Evolutionary conservation across 345 rosid species (phyloP), one percentile per base, ranked within the genome.

Genomic region (Bruguiera sexangula): DNA sequence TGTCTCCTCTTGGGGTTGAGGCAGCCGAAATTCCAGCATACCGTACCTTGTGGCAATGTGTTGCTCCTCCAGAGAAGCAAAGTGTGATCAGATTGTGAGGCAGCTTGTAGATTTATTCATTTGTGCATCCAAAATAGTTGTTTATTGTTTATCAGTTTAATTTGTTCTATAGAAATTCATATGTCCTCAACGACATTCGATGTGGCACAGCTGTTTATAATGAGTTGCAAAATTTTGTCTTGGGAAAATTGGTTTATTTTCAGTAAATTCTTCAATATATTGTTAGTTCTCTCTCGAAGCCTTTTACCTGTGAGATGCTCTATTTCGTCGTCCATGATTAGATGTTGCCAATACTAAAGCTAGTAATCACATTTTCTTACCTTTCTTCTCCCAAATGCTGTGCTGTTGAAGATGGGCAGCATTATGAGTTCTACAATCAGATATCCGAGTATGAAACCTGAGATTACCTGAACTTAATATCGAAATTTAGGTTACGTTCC

Each of bases 31-130:
- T 92, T 43, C 79, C 86, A 4, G 76, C 92, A n/a, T 92, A 82
- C 68, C 67, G 83, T 64, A 90, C 97, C 67, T 75, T 96, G 27
- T 92, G 99, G 99, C 94, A 83, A 62, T 88, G 96, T 34, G 99
- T 92, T 43, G 97, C 99, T 64, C 97, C 98, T 57, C 72, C 81
- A 3, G 93, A 92, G 72, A 82, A 85, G 85, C 87, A 81, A 74
- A 80, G 75, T 69, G 51, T 31, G 62, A 79, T 89, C 18, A 79
- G 50, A 19, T 82, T 87, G 63, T 87, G 74, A 48, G 8, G n/a
- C 53, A 64, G 65, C 31, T 48, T 32, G 66, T 72, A 19, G 66
- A 36, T 43, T 37, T 66, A 51, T 70, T 59, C 51, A 34, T 36
- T 16, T 48, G 26, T 55, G 21, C 19, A 27, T 29, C 30, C 46